phyloP scores from a whole-genome alignment of 23 red algal species.

The Gracilaria caudata region DNA sequence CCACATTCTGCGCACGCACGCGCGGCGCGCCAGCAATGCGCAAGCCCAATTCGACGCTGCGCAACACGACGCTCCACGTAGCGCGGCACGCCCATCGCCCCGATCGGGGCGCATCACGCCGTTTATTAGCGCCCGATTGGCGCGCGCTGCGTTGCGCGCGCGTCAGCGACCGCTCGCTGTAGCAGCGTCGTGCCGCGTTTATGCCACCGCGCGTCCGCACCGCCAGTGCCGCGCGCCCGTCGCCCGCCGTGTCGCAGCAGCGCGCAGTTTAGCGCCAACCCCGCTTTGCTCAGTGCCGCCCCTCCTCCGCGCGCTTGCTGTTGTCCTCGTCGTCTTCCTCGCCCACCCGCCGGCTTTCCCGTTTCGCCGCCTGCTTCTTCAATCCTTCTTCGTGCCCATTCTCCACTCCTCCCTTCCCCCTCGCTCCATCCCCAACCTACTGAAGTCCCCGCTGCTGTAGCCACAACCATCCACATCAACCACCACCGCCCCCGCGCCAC shows the following conservation, averaged over 20 bases:
- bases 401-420: background rate
- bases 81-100: background rate
- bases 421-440: background rate
- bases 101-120: constrained; percentile 1
- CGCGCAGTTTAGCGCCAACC: background rate
- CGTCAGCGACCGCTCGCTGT: background rate
- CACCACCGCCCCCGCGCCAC: constrained; percentile 5
- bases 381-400: background rate
- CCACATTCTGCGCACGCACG: too few species aligned
- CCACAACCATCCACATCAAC: too few species aligned
- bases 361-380: background rate
- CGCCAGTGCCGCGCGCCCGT: background rate
- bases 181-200: background rate
- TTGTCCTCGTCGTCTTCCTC: background rate
- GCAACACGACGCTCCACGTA: too few species aligned
- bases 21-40: too few species aligned
- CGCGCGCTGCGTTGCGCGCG: background rate
- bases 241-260: constrained; percentile 9
- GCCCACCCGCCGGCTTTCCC: background rate
- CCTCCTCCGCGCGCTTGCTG: background rate
- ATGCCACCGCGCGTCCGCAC: background rate
- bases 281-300: too few species aligned
- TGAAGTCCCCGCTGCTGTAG: background rate
- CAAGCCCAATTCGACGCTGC: too few species aligned
- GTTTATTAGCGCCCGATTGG: background rate